Conservation (phyloP, 75 land plant genomes). For the Adiantum capillusveneris region DNA sequence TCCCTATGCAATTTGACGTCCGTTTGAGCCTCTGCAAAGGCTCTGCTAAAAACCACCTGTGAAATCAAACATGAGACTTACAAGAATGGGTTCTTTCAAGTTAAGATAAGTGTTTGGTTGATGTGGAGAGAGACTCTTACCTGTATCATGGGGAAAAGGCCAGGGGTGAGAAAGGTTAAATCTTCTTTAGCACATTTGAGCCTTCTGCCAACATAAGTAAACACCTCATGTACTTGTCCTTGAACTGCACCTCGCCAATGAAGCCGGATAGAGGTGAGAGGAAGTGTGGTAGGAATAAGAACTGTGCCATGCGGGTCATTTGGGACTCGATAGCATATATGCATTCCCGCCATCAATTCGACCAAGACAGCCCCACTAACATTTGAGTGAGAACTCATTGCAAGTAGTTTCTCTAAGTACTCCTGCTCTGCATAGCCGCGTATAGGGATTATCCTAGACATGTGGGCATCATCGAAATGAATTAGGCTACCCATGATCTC, state of each 20-base stretch:
- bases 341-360: neutral
- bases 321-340: neutral
- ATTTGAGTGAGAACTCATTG: neutral
- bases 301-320: too few relatives aligned
- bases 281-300: too few relatives aligned
- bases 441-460: neutral
- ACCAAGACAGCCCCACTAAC: neutral
- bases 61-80: too few relatives aligned
- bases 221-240: too few relatives aligned
- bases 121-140: too few relatives aligned
- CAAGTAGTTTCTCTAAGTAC: neutral
- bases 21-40: neutral
- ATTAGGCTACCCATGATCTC: neutral
- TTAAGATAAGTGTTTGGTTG: too few relatives aligned
- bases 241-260: too few relatives aligned
- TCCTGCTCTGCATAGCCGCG: neutral
- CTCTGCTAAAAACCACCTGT: neutral
- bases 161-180: neutral
- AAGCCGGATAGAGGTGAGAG: too few relatives aligned
- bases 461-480: neutral
- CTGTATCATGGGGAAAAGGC: neutral
- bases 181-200: neutral
- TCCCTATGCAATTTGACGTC: neutral
- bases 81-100: too few relatives aligned
- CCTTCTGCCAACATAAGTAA: neutral